A percentile compares a stretch with the other conserved stretches of the same genome.
Evolutionary conservation across 192 early-diverging fungal species (phyloP).

Genomic region (Dimargaris cristalligena): DNA sequence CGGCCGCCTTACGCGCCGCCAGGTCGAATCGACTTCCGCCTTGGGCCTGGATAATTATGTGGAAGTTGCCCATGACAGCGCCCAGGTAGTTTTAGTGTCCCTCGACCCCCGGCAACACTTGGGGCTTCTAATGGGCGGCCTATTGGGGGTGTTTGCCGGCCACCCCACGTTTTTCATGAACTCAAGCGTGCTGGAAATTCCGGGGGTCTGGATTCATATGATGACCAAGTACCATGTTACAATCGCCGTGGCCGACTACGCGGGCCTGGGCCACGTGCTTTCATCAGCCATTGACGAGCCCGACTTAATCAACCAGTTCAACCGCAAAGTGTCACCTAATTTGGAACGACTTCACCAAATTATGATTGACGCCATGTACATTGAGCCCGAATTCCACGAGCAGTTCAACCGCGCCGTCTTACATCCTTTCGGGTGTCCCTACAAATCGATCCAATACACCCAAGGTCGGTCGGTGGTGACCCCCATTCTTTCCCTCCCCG

Average conservation of each 20-base stretch:
- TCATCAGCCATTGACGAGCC: constrained; percentile 34
- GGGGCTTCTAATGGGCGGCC: constrained; percentile 46
- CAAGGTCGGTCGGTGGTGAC: constrained; percentile 34
- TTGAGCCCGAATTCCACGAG: constrained; percentile 38
- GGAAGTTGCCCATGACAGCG: too few species aligned
- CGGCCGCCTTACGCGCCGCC: too few species aligned
- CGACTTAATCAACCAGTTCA: constrained; percentile 27
- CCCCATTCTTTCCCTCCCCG: constrained; percentile 47
- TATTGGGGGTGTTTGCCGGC: constrained; percentile 54
- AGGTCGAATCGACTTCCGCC: too few species aligned
- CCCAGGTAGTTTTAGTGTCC: constrained; percentile 40
- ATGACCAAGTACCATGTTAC: constrained; percentile 50
- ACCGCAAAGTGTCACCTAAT: constrained; percentile 36
- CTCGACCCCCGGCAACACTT: constrained; percentile 72
- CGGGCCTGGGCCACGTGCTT: constrained; percentile 40
- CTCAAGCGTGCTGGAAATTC: constrained; percentile 38
- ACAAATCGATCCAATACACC: constrained; percentile 19
- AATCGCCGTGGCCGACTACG: constrained; percentile 51
- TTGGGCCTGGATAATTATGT: too few species aligned
- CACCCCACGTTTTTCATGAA: constrained; percentile 47
- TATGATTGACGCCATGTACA: constrained; percentile 44
- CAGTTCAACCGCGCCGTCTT: constrained; percentile 26
- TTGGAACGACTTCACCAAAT: constrained; percentile 40
- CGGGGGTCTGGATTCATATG: constrained; percentile 51
- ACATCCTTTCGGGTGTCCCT: constrained; percentile 28